Conservation (phyloP, 2,329 filamentous ascomycete species). For the Verticillium longisporum region DNA sequence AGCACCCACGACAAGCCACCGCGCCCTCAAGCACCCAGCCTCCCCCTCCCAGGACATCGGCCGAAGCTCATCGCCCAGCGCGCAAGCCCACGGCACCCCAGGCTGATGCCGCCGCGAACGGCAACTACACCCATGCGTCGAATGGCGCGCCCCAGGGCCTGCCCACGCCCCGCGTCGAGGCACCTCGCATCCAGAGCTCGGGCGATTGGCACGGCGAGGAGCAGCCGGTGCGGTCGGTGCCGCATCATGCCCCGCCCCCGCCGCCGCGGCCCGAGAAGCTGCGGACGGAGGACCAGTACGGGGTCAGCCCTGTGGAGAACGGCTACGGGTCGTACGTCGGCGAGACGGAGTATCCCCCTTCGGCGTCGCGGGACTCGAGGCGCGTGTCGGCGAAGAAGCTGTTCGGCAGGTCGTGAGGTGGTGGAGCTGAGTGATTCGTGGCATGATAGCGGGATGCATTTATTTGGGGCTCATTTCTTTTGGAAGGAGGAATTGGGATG, state of each 20-base stretch:
- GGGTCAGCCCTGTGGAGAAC: conserved; percentile 4
- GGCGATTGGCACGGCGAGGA: conserved; percentile 10
- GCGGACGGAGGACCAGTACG: conserved; percentile 13
- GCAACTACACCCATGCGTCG: conserved; percentile 1
- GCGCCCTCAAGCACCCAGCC: not conserved
- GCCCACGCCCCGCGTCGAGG: conserved; percentile 7
- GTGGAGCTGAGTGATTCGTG: not conserved
- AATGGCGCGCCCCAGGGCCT: conserved; percentile 1
- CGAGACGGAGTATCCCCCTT: not conserved
- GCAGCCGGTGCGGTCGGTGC: conserved; percentile 13
- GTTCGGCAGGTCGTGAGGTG: conserved; percentile 7
- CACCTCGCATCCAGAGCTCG: conserved; percentile 3
- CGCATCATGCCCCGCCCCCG: conserved; percentile 17
- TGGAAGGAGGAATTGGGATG: no score
- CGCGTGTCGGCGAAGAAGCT: conserved; percentile 11
- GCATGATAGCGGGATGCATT: not conserved
- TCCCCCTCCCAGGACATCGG: not conserved
- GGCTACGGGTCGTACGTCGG: conserved; percentile 7
- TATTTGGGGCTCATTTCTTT: no score
- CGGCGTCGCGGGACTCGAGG: conserved; percentile 4
- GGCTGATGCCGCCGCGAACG: not conserved
- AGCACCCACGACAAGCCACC: not conserved
- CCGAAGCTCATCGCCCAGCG: not conserved
- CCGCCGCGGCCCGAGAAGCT: conserved; percentile 26
- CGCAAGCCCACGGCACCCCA: not conserved